Evolutionary conservation across 805 yeast species (phyloP), one percentile per base, ranked within the genome.

Genomic region (Lachancea lanzarotensis): DNA sequence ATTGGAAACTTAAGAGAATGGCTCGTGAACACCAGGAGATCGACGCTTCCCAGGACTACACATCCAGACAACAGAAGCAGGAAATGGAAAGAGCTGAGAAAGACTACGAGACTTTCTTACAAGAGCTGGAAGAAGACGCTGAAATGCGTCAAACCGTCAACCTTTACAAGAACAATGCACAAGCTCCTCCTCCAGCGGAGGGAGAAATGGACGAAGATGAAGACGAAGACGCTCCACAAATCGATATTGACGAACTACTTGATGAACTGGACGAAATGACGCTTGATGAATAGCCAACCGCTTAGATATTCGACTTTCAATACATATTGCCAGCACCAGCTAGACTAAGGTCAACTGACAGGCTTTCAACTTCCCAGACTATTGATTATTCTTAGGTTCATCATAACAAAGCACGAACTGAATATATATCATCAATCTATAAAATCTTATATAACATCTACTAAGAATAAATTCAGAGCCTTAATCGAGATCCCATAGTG

Each of bases 1-100:
- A 81, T 74, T 87, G 95, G 95, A 87, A 84, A 69, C 79, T 91
- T 68, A 85, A 86, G 81, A 84, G 98, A 75, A 90, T 91, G 96
- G 98, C 98, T 32, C 85, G 76, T 61, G 98, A 93, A 69, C 95
- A 90, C 70, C 78, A 79, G 53, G 97, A 90, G 56, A 80, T 87
- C 52, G 89, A 82, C 37, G 95, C 93, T 46, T 74, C 79, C 53
- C 81, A 78, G 54, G 78, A 73, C 46, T 64, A 63, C 52, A 71
- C 67, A 49, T 72, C 79, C 2, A 83, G 89, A 69, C 83, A 79
- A 52, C 90, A 87, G 45, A 84, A 78, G 71, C 93, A 85, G 67
- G 96, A 89, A 51, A 81, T 80, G 57, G 98, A 88, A 65, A 77
- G 85, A 57, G 96, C 95, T 4, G 97, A 91, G 69, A 82, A 79